Evolutionary conservation across 1,284 basidiomycete species (phyloP).

Genomic region (Pseudozyma flocculosa): DNA sequence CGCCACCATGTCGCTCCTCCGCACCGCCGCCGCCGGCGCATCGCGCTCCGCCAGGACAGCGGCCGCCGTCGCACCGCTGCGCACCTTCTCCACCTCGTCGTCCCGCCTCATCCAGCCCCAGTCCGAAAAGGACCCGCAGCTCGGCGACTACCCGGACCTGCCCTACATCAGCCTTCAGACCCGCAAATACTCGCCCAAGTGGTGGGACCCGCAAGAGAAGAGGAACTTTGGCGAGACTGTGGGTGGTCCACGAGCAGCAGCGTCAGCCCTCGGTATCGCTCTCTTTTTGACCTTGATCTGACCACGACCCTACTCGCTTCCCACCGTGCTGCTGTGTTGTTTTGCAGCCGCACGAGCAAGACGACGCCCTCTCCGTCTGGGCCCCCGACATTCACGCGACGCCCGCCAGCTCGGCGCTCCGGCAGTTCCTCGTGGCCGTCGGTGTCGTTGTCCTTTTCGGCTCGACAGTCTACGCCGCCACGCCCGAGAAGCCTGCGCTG

Average conservation of each 20-base stretch:
- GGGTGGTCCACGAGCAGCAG: constrained; percentile 14
- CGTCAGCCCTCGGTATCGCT: no score
- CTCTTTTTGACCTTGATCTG: no score
- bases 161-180: constrained; percentile 42
- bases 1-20: constrained; percentile 34
- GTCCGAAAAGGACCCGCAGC: constrained; percentile 49
- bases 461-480: constrained; percentile 40
- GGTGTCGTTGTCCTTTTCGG: constrained; percentile 34
- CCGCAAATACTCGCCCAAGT: constrained; percentile 49
- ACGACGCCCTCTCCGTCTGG: constrained; percentile 56
- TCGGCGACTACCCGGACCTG: constrained; percentile 56
- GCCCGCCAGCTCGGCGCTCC: constrained; percentile 41
- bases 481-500: constrained; percentile 42
- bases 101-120: constrained; percentile 7
- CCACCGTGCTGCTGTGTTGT: no score
- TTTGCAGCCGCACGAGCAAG: constrained; percentile 51
- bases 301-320: no score
- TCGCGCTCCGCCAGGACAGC: constrained; percentile 17
- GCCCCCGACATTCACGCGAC: constrained; percentile 53
- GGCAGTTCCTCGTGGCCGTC: constrained; percentile 46
- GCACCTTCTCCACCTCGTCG: constrained; percentile 17
- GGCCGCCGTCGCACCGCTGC: constrained; percentile 9
- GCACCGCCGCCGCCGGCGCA: constrained; percentile 19
- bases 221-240: constrained; percentile 56
- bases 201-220: constrained; percentile 57